Base-by-base conservation (phyloP, 164 flowering plant species). In the Saururus chinensis region DNA sequence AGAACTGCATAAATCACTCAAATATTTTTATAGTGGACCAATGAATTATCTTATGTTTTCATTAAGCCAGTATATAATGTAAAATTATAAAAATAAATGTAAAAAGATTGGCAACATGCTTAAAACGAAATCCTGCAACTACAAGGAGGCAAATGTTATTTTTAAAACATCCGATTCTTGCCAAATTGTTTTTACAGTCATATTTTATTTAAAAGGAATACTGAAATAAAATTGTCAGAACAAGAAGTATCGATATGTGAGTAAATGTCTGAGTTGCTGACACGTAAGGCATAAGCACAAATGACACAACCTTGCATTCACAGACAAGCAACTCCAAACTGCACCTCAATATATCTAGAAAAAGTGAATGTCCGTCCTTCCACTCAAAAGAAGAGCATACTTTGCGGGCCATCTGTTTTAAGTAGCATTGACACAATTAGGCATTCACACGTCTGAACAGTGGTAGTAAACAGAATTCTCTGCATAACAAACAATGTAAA, bases 361-460 rank as follows among this genome's bases (percentile, higher is more conserved):
- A 23, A 59, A 70, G 41, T 0, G 72, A 62, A 9, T 71, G 60
- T 57, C 68, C 65, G 53, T 61, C 63, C 23, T 68, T 75, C 69
- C 73, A 61, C 17, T 67, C 74, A 0, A 84, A 22, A n/a, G 75
- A 67, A 45, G 81, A 83, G 68, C 82, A 84, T n/a, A 84, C 68
- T 63, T 74, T 74, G 62, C 73, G 70, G 40, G 80, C 82, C 67
- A 82, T 67, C 96, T 88, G 85, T 77, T 72, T 35, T 58, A 4
- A 85, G 83, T 73, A 73, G 24, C 59, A 4, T 30, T 17, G 35
- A 60, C 37, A 41, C 54, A 64, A 59, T 48, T 53, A 59, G 30
- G 21, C 37, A 2, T 49, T 16, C 24, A 30, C 0, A 4, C 24
- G 1, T 10, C 49, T 60, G 42, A 70, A 64, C n/a, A 10, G n/a